Conservation (phyloP, 2,329 filamentous ascomycete species). For the Aspergillus sp. region DNA sequence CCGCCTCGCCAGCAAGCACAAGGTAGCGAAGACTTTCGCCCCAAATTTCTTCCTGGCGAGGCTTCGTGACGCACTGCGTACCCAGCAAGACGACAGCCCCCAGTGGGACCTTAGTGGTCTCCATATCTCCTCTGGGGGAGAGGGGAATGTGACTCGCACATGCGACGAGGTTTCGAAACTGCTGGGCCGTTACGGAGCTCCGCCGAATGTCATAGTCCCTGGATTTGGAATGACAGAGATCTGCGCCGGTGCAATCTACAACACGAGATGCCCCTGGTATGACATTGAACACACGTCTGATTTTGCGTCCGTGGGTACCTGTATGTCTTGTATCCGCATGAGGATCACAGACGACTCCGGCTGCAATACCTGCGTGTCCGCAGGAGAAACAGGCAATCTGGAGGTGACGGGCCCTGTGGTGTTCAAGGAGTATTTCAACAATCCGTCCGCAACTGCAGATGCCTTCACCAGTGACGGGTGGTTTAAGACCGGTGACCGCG, state of each 20-base stretch:
- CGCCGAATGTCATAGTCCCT: constrained; percentile 38
- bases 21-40: constrained; percentile 22
- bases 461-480: constrained; percentile 30
- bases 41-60: constrained; percentile 26
- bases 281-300: constrained; percentile 29
- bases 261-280: constrained; percentile 38
- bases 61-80: background rate
- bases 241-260: constrained; percentile 50
- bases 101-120: constrained; percentile 18
- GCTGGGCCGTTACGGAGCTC: constrained; percentile 27
- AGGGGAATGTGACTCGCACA: constrained; percentile 31
- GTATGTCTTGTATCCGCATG: constrained; percentile 22
- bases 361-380: background rate
- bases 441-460: constrained; percentile 21
- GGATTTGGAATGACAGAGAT: constrained; percentile 47
- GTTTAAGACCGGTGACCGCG: constrained; percentile 29
- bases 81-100: no score
- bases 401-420: constrained; percentile 23
- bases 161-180: constrained; percentile 35
- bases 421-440: constrained; percentile 32
- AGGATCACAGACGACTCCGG: constrained; percentile 13
- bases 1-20: constrained; percentile 38
- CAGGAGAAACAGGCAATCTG: constrained; percentile 15
- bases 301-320: constrained; percentile 19
- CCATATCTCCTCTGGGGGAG: constrained; percentile 37